Conservation (phyloP, 1,139 yeast genomes). For the Scheffersomyces quercinus region DNA sequence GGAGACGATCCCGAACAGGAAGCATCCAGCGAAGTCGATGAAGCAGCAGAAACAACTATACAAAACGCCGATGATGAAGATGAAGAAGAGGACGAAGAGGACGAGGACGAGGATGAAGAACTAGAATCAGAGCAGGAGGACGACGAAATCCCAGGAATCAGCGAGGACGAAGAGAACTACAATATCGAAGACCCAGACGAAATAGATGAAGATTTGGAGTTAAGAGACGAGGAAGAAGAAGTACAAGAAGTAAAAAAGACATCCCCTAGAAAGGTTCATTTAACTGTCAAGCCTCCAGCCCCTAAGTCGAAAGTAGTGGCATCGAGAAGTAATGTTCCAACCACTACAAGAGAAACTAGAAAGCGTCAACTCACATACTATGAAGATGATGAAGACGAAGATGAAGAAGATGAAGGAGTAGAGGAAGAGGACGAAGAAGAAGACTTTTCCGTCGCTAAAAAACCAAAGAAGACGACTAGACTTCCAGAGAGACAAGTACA, state of each 20-base stretch:
- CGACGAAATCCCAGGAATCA: slow-evolving; percentile 17
- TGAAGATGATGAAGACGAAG: slow-evolving; percentile 37
- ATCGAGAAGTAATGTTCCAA: slow-evolving; percentile 4
- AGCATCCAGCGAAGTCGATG: slow-evolving; percentile 20
- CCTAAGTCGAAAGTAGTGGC: background rate
- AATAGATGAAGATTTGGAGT: slow-evolving; percentile 41
- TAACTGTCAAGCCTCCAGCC: slow-evolving; percentile 12
- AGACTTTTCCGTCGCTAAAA: slow-evolving; percentile 6
- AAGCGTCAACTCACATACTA: slow-evolving; percentile 35
- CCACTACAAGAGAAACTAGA: slow-evolving; percentile 23
- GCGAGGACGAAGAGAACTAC: slow-evolving; percentile 37
- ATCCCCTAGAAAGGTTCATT: slow-evolving; percentile 8
- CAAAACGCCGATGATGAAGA: slow-evolving; percentile 21
- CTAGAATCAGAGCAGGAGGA: slow-evolving; percentile 5
- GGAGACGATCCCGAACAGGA: slow-evolving; percentile 6
- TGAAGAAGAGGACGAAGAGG: slow-evolving; percentile 22
- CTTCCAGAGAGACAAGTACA: slow-evolving; percentile 9
- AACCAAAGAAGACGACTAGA: slow-evolving; percentile 11
- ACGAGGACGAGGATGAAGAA: slow-evolving; percentile 27
- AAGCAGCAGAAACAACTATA: slow-evolving; percentile 18
- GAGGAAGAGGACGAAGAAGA: slow-evolving; percentile 18
- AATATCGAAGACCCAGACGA: slow-evolving; percentile 43
- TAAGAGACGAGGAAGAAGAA: slow-evolving; percentile 27
- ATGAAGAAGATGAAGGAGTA: slow-evolving; percentile 30
- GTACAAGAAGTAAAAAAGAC: background rate